Evolutionary conservation across 2,329 filamentous ascomycete genomes (phyloP).

Genomic region (Fusarium sulawesiense): DNA sequence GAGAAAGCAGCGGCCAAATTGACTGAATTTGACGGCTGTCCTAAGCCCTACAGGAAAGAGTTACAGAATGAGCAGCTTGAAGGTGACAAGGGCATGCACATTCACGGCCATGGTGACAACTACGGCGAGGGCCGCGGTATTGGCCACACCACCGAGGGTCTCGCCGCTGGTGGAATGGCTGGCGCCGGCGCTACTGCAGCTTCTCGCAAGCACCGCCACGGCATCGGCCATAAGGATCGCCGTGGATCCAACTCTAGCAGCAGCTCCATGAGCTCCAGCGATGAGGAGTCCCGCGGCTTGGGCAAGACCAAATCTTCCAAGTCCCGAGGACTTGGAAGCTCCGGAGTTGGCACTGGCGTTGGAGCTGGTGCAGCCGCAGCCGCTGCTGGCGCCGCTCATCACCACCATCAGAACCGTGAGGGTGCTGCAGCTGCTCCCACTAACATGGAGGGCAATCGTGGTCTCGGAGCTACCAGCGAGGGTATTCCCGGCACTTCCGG

Average conservation of each 20-base stretch:
- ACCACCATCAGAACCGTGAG: conserved; percentile 26
- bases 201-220: conserved; percentile 27
- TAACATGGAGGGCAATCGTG: neutral
- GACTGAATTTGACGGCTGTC: conserved; percentile 72
- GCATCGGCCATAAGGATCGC: conserved; percentile 16
- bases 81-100: conserved; percentile 33
- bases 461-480: neutral
- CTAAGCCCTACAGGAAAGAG: conserved; percentile 50
- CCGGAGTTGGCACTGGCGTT: conserved; percentile 3
- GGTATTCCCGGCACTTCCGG: conserved; percentile 4
- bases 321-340: conserved; percentile 23
- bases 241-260: conserved; percentile 32
- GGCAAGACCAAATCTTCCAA: conserved; percentile 29
- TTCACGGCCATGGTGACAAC: conserved; percentile 27
- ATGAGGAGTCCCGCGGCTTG: conserved; percentile 31
- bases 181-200: conserved; percentile 21
- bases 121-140: conserved; percentile 26
- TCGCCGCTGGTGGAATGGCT: conserved; percentile 22
- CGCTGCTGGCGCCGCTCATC: conserved; percentile 23
- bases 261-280: conserved; percentile 24
- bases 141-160: conserved; percentile 16
- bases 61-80: conserved; percentile 23
- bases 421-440: neutral
- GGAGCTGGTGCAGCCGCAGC: conserved; percentile 13
- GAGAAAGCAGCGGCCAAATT: conserved; percentile 62